These are phyloP conservation scores for Gloeopeniophorella convolvens DNA, from an alignment of 768 basidiomycete genomes.

Conservation along the genomic window DNA sequence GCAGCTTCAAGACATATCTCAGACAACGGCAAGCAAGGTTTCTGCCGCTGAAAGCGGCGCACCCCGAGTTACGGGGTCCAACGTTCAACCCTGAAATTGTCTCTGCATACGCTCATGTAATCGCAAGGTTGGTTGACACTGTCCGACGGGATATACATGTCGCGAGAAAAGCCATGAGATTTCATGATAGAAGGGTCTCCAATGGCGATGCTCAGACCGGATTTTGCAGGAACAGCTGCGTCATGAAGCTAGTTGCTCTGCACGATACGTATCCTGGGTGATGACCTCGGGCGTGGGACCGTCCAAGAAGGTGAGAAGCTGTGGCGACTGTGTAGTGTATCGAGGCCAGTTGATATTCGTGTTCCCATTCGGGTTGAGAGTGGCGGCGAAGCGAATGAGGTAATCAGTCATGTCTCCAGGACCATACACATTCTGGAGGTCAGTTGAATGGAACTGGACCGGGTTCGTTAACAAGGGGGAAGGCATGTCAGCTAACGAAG, in stretches of 20 bases:
- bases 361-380: constrained; percentile 24
- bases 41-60: neutral
- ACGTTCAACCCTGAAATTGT: no score
- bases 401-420: constrained; percentile 19
- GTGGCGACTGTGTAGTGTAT: no score
- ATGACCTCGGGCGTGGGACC: constrained; percentile 15
- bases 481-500: neutral
- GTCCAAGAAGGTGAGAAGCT: constrained; percentile 24
- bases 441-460: constrained; percentile 16
- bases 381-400: constrained; percentile 25
- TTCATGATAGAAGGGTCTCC: no score
- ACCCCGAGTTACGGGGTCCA: no score
- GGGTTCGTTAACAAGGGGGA: no score
- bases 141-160: no score
- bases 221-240: neutral
- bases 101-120: no score
- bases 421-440: constrained; percentile 13
- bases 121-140: no score
- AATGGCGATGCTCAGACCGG: neutral
- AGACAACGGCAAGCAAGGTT: no score
- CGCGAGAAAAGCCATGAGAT: no score
- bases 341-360: constrained; percentile 22
- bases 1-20: no score
- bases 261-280: constrained; percentile 23
- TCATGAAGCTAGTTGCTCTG: constrained; percentile 12